Conservation (phyloP, 441 rosid species). For the Dalechampia spathulata region DNA sequence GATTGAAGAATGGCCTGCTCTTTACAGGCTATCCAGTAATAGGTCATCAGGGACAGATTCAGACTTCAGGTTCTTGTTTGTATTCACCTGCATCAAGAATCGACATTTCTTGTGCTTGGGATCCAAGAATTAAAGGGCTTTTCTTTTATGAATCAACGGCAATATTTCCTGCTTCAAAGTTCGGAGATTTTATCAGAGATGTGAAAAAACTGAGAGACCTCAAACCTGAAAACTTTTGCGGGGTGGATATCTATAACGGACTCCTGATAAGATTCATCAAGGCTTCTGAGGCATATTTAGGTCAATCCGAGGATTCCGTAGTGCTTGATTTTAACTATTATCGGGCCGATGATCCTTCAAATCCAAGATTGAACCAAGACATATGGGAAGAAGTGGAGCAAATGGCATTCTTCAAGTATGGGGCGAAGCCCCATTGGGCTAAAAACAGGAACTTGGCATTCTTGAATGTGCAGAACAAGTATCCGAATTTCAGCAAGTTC, state of each 20-base stretch:
- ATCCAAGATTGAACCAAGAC: slow-evolving; percentile 64
- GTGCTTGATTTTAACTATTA: slow-evolving; percentile 80
- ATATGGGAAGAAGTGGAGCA: slow-evolving; percentile 88
- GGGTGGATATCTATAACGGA: slow-evolving; percentile 65
- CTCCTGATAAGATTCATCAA: slow-evolving; percentile 64
- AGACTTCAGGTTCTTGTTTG: slow-evolving; percentile 75
- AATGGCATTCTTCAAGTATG: slow-evolving; percentile 64
- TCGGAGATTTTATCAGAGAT: slow-evolving; percentile 47
- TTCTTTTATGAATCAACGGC: slow-evolving; percentile 72
- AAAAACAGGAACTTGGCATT: slow-evolving; percentile 73
- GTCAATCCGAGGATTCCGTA: slow-evolving; percentile 69
- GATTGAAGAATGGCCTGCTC: slow-evolving; percentile 52
- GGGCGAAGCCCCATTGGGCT: slow-evolving; percentile 83
- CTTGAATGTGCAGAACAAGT: slow-evolving; percentile 40
- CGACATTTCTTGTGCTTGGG: slow-evolving; percentile 68
- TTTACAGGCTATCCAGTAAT: slow-evolving; percentile 77
- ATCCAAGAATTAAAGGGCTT: slow-evolving; percentile 65
- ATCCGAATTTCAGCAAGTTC: slow-evolving; percentile 36
- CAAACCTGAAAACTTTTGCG: slow-evolving; percentile 51
- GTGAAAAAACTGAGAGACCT: slow-evolving; percentile 56
- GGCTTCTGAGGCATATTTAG: slow-evolving; percentile 66
- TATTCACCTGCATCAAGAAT: slow-evolving; percentile 42
- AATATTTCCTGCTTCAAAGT: slow-evolving; percentile 44
- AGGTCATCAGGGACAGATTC: slow-evolving; percentile 72
- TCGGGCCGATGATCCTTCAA: slow-evolving; percentile 45